Base-by-base conservation (phyloP, 2,329 filamentous ascomycete genomes). In the Cyanodermella asteris region DNA sequence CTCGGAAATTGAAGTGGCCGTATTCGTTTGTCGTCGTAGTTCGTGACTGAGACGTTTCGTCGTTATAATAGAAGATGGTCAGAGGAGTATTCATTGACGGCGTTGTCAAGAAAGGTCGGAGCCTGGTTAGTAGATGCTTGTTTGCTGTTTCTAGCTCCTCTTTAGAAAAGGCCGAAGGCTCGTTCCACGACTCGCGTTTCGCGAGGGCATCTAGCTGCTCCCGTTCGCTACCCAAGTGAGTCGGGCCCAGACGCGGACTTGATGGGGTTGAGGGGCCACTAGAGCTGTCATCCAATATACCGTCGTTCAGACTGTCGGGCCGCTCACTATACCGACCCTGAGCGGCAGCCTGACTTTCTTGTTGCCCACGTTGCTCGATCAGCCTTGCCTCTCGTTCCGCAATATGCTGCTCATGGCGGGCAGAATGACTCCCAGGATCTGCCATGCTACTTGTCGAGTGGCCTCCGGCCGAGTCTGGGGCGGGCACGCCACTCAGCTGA, bases 1-100 rank as follows among this genome's bases (percentile, higher is more conserved):
- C 80, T 8, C 81, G 65, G 16, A 82, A 56, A 20, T 57, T 63
- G 39, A 97, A 97, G 46, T 97, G 87, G 0, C 87, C 87, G 1
- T 77, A 69, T 16, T 87, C 74, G 40, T 93, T 74, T 0, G 90
- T 97, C 33, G 65, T 62, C 4, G 91, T 67, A 1, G 77, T 91
- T 26, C 74, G 65, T 15, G 84, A 90, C 37, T 81, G 72, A 1
- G 84, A 91, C 25, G 70, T 61, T 3, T 61, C 51, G 9, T 90
- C 69, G 38, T 94, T 87, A 51, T 90, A 97, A 47, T 97, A 94
- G 55, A 94, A 93, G 1, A 91, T 58, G 0, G 81, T 93, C 26
- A 97, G 72, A 1, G 82, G 72, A 12, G 70, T 63, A 25, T 73
- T 65, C 1, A 72, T 66, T 28, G 82, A 55, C 0, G 87, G 80